Conservation (phyloP, 2,329 filamentous ascomycete genomes). For the Diaporthe caulivora region DNA sequence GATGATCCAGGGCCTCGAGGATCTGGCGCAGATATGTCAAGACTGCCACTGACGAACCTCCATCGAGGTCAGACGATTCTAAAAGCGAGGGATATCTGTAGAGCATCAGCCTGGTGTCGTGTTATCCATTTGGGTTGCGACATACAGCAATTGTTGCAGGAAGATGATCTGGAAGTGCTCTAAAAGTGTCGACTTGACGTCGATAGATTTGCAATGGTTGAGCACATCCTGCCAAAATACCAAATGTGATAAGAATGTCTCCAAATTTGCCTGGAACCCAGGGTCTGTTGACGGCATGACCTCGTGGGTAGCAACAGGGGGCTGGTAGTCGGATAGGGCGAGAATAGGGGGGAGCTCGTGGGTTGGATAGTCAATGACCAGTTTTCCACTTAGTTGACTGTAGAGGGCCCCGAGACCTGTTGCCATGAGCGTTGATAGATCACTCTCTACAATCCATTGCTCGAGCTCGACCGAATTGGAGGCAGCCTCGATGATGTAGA, state of each 20-base stretch:
- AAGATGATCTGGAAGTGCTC: conserved; percentile 99
- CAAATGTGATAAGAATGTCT: conserved; percentile 94
- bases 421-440: conserved; percentile 96
- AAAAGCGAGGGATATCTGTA: conserved; percentile 90
- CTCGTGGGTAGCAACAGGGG: conserved; percentile 76
- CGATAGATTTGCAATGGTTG: conserved; percentile 91
- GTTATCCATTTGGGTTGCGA: conserved; percentile 34
- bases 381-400: conserved; percentile 78
- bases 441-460: conserved; percentile 97
- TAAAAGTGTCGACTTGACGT: conserved; percentile 91
- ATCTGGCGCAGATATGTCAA: conserved; percentile 93
- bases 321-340: conserved; percentile 88
- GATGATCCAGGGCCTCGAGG: conserved; percentile 90
- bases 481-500: conserved; percentile 96
- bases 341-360: conserved; percentile 85
- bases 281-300: conserved; percentile 80
- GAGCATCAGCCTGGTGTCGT: conserved; percentile 34
- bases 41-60: conserved; percentile 95
- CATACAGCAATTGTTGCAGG: conserved; percentile 90
- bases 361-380: conserved; percentile 82
- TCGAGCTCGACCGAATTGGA: conserved; percentile 86
- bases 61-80: conserved; percentile 96
- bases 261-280: conserved; percentile 86
- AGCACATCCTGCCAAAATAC: conserved; percentile 98
- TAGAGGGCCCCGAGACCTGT: conserved; percentile 87